Evolutionary conservation across 352 stramenopile species (phyloP).

Genomic region (Paralagenidium karlingii): DNA sequence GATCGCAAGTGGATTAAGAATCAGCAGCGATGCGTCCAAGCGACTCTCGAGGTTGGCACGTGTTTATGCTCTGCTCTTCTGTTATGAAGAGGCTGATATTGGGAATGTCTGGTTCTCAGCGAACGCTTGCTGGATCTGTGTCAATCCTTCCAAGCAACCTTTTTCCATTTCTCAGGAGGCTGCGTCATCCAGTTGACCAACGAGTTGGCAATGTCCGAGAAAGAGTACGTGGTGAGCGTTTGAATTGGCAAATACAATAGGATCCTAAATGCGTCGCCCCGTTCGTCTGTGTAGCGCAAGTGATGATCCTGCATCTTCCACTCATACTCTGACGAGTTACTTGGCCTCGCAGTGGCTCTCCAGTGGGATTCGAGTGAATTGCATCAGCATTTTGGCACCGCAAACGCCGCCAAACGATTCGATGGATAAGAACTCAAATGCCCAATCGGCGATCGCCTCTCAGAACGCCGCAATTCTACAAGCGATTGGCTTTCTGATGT

Average conservation of each 20-base stretch:
- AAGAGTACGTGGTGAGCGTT: constrained; percentile 5
- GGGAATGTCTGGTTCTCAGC: constrained; percentile 1
- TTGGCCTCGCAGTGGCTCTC: constrained; percentile 21
- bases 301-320: not conserved
- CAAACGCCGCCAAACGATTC: not conserved
- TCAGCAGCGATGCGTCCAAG: constrained; percentile 11
- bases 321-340: constrained; percentile 28
- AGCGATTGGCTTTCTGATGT: constrained; percentile 10
- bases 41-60: constrained; percentile 1
- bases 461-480: constrained; percentile 1
- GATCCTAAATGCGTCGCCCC: constrained; percentile 1
- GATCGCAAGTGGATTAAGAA: constrained; percentile 14
- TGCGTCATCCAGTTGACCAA: constrained; percentile 19
- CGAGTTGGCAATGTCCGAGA: constrained; percentile 9
- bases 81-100: not conserved
- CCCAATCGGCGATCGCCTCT: constrained; percentile 3
- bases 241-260: not conserved
- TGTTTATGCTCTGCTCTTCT: constrained; percentile 3
- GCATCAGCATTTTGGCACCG: constrained; percentile 20
- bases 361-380: constrained; percentile 39
- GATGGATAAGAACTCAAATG: not conserved
- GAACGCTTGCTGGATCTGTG: constrained; percentile 15
- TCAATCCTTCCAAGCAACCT: constrained; percentile 11
- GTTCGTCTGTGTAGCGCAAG: constrained; percentile 2
- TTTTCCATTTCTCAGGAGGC: constrained; percentile 8